These are phyloP conservation scores for Trichomonas gallinae DNA, from an alignment of 208 protist genomes.

Conservation along the genomic window DNA sequence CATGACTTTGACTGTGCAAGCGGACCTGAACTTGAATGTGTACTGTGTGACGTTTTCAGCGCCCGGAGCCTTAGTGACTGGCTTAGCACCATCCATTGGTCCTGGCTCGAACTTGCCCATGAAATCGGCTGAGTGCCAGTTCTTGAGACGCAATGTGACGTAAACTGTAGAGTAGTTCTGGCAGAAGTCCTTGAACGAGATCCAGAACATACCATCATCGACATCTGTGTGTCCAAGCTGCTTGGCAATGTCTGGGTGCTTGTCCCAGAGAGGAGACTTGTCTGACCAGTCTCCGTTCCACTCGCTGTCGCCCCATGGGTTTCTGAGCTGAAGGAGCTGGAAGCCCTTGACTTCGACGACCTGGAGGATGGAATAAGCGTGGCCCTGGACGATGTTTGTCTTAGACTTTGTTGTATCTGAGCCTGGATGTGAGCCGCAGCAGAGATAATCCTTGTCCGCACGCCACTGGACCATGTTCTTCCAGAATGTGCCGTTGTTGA, in stretches of 20 bases:
- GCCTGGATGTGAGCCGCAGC: not conserved
- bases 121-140: not conserved
- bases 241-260: not conserved
- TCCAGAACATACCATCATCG: constrained; percentile 17
- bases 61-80: not conserved
- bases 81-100: not conserved
- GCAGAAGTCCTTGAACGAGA: not conserved
- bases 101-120: not conserved
- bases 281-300: constrained; percentile 20
- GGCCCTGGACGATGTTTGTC: not conserved
- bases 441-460: not conserved
- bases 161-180: not conserved
- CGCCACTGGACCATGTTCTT: not conserved
- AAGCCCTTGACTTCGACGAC: not conserved
- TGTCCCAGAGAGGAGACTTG: not conserved
- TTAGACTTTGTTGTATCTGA: not conserved
- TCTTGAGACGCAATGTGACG: not conserved
- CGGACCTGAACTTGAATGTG: not conserved
- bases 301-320: constrained; percentile 7
- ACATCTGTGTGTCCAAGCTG: not conserved
- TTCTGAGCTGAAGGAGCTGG: not conserved
- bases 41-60: not conserved
- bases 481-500: not conserved
- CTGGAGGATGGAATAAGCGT: not conserved
- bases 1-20: not conserved